phyloP scores from a whole-genome alignment of 1,284 basidiomycete species.

The Fomitopsis schrenkii region DNA sequence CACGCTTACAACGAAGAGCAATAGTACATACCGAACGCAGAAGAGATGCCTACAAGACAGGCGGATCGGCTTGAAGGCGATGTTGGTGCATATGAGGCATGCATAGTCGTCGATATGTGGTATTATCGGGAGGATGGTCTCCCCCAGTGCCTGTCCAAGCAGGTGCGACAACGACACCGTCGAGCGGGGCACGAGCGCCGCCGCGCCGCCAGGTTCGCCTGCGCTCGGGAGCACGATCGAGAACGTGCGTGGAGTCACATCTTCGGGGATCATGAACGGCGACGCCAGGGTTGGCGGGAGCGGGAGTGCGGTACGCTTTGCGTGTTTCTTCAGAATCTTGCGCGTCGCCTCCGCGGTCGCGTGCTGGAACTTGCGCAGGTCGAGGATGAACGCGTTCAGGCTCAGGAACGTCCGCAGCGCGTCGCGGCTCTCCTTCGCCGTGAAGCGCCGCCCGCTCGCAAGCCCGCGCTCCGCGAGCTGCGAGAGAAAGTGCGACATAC shows the following conservation, averaged over 20 bases:
- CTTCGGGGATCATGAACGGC: constrained; percentile 9
- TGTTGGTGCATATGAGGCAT: constrained; percentile 75
- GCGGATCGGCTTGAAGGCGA: constrained; percentile 88
- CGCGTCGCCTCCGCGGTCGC: constrained; percentile 88
- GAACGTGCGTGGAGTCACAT: constrained; percentile 4
- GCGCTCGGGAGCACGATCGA: constrained; percentile 6
- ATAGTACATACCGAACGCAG: constrained; percentile 61
- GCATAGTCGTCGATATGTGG: constrained; percentile 80
- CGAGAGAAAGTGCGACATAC: constrained; percentile 69
- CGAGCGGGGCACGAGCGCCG: constrained; percentile 12
- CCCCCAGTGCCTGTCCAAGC: constrained; percentile 83
- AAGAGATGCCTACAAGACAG: constrained; percentile 88
- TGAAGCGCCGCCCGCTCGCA: constrained; percentile 55
- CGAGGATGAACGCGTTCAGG: constrained; percentile 79
- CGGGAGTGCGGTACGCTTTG: constrained; percentile 78
- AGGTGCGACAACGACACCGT: constrained; percentile 67
- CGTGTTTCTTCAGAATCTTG: constrained; percentile 94
- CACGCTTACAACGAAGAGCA: not conserved
- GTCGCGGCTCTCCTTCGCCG: constrained; percentile 56
- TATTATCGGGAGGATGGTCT: constrained; percentile 80
- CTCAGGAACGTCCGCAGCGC: constrained; percentile 80
- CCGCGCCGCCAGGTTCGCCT: constrained; percentile 1
- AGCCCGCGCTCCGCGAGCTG: constrained; percentile 62
- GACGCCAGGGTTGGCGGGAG: constrained; percentile 32
- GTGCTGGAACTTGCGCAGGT: constrained; percentile 85